Evolutionary conservation across 2,329 filamentous ascomycete genomes (phyloP), one percentile per base, ranked within the genome.

Genomic region (Gaeumannomyces tritici): DNA sequence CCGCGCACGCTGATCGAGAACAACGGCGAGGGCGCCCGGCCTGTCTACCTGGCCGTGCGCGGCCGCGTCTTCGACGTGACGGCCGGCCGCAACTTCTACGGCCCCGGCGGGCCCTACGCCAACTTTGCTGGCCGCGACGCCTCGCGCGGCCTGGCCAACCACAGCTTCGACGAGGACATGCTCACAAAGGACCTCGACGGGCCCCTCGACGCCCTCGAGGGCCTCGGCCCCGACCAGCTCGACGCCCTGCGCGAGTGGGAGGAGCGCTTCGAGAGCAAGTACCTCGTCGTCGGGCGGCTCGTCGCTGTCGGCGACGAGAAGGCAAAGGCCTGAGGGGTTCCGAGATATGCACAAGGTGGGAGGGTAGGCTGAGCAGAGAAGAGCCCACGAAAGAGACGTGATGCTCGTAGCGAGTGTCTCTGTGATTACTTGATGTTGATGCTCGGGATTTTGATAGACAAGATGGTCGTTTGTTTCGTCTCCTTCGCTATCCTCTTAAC

Each of bases 121-220:
- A 98, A 98, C 78, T 99, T 99, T 72, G 95, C 95, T 0, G 95
- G 95, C 0, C 82, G 93, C 54, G 95, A 99, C 75, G 95, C 95
- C 26, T 91, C 85, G 66, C 83, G 93, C 61, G 95, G 95, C 1
- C 78, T 99, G 64, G 93, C 95, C 1, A 90, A 85, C 74, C 91
- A 93, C 64, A 96, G 91, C 77, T 98, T 99, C 74, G 95, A 97
- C 73, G 86, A 90, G 79, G 89, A 93, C 8, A 96, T 98, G 92
- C 78, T 98, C 76, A 98, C 95, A 24, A 86, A 93, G 79, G 89
- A 97, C 74, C 77, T 98, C 62, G 85, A 95, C 63, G 93, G 85
- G 0, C 91, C 91, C 57, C 78, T 97, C 65, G 92, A 96, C 73
- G 85, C 81, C 61, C 79, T 96, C 56, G 81, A 85, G 61, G 90